Conservation (phyloP, 2,329 filamentous ascomycete genomes). For the Emericellopsis cladophorae region DNA sequence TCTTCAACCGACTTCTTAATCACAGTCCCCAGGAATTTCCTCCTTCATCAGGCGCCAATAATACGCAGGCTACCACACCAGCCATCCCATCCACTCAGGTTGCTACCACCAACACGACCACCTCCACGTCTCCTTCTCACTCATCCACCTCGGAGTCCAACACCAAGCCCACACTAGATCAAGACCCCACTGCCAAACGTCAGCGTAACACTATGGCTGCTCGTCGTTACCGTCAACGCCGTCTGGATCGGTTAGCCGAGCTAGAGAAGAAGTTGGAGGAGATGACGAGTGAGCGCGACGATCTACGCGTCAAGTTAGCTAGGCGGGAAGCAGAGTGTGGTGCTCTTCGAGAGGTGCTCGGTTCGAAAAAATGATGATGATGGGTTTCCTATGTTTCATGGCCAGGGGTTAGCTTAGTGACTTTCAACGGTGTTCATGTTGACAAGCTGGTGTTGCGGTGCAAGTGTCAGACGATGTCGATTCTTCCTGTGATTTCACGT, state of each 20-base stretch:
- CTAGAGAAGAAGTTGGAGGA: conserved; percentile 47
- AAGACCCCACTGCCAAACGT: conserved; percentile 32
- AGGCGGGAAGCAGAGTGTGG: conserved; percentile 53
- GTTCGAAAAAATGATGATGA: conserved; percentile 9
- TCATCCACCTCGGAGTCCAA: background rate
- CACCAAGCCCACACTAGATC: conserved; percentile 5
- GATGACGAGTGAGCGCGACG: conserved; percentile 49
- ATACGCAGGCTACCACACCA: background rate
- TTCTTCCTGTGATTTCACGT: conserved; percentile 9
- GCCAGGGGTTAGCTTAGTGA: no score
- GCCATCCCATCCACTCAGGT: background rate
- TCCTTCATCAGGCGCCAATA: background rate
- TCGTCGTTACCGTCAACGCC: conserved; percentile 58
- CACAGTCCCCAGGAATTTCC: background rate
- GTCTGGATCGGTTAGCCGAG: conserved; percentile 50
- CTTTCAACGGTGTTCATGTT: no score
- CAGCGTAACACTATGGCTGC: conserved; percentile 61
- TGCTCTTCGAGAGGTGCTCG: conserved; percentile 40
- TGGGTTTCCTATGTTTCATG: no score
- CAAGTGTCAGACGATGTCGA: conserved; percentile 16
- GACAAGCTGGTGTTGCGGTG: no score
- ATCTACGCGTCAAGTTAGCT: conserved; percentile 47
- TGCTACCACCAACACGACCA: background rate
- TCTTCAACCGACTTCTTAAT: background rate
- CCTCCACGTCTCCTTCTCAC: background rate